Evolutionary conservation across 2,329 filamentous ascomycete species (phyloP).

Genomic region (Setomelanomma holmii): DNA sequence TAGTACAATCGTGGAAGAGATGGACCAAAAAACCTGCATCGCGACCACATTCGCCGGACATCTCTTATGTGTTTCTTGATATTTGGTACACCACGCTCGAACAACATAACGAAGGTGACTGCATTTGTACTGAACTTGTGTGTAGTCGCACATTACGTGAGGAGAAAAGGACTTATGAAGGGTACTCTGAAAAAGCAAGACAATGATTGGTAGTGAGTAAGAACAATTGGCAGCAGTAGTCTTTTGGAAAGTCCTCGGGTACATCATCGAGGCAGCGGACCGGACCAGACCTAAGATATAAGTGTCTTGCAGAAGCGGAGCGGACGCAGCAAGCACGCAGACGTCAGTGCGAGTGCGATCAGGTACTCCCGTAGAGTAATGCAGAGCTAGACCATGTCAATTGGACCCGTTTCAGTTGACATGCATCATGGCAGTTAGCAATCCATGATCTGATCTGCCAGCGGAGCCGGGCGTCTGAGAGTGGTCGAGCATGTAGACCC

Average conservation of each 20-base stretch:
- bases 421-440: conserved; percentile 27
- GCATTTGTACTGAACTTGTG: conserved; percentile 64
- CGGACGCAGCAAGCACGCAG: not conserved
- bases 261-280: conserved; percentile 21
- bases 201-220: conserved; percentile 3
- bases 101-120: conserved; percentile 63
- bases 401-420: conserved; percentile 20
- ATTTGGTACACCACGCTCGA: conserved; percentile 62
- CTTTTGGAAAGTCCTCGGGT: conserved; percentile 13
- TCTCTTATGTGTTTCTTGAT: conserved; percentile 62
- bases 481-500: conserved; percentile 28
- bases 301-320: conserved; percentile 12
- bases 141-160: conserved; percentile 65
- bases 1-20: conserved; percentile 5
- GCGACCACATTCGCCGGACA: conserved; percentile 64
- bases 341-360: conserved; percentile 20
- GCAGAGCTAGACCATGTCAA: conserved; percentile 22
- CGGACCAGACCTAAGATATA: conserved; percentile 21
- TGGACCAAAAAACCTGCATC: conserved; percentile 47
- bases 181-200: conserved; percentile 1
- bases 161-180: conserved; percentile 9
- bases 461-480: conserved; percentile 23
- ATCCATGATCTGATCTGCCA: conserved; percentile 23
- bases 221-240: conserved; percentile 5
- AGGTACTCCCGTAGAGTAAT: conserved; percentile 32